phyloP scores from a whole-genome alignment of 805 yeast species.

The Kluyveromyces siamensis region DNA sequence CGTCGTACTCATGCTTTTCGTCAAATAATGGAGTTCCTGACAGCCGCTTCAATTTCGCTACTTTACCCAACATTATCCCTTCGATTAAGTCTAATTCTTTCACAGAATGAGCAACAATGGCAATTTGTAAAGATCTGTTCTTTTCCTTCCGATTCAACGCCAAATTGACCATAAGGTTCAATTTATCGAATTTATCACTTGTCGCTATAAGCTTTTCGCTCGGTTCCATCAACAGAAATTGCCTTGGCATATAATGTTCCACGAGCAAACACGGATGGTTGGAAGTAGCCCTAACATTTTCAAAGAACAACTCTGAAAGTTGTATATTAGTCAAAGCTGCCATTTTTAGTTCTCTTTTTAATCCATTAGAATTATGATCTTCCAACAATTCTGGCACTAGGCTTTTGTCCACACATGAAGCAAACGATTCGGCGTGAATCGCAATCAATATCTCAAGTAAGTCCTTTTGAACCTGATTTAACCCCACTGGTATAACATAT shows the following conservation, averaged over 20 bases:
- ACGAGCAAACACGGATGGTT: conserved; percentile 67
- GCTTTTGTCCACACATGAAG: not conserved
- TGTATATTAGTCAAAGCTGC: conserved; percentile 11
- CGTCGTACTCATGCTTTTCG: conserved; percentile 15
- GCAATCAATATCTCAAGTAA: conserved; percentile 35
- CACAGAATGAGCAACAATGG: conserved; percentile 49
- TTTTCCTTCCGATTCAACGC: conserved; percentile 10
- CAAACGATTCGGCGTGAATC: conserved; percentile 32
- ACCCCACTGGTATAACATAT: conserved; percentile 33
- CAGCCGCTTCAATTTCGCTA: conserved; percentile 53
- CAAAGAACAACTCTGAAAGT: conserved; percentile 20
- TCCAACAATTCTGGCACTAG: not conserved
- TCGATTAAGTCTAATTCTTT: conserved; percentile 75
- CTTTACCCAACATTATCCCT: conserved; percentile 66
- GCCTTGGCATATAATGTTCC: conserved; percentile 70
- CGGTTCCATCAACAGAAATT: conserved; percentile 55
- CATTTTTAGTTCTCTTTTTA: conserved; percentile 2
- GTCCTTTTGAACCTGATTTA: conserved; percentile 37
- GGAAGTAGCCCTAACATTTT: conserved; percentile 39
- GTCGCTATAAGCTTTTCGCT: conserved; percentile 43
- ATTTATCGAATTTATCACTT: conserved; percentile 50
- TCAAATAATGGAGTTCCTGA: conserved; percentile 55
- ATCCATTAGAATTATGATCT: not conserved
- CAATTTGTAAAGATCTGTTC: conserved; percentile 12
- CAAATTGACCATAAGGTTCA: conserved; percentile 31